Percentiles rank a stretch among this genome's conserved stretches.
phyloP scores from a whole-genome alignment of 768 basidiomycete species.

The Pholiota molesta region DNA sequence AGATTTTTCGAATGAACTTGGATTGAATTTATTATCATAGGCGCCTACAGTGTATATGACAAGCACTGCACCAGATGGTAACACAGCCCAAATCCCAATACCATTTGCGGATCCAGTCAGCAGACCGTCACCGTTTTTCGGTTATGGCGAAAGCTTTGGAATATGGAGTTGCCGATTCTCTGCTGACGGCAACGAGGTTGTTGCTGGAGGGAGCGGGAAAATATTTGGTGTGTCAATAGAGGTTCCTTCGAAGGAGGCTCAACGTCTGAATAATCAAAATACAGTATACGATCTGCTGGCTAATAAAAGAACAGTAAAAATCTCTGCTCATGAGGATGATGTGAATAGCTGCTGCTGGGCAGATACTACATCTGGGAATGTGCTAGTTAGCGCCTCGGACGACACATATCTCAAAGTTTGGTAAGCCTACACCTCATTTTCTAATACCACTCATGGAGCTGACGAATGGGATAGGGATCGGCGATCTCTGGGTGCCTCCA shows the following conservation, averaged over 20 bases:
- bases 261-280: background rate
- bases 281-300: slow-evolving; percentile 91
- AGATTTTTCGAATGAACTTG: background rate
- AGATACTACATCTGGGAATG: slow-evolving; percentile 88
- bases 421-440: slow-evolving; percentile 53
- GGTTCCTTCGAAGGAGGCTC: slow-evolving; percentile 6
- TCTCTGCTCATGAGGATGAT: slow-evolving; percentile 86
- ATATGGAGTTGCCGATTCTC: slow-evolving; percentile 97
- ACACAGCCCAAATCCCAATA: slow-evolving; percentile 63
- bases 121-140: slow-evolving; percentile 35
- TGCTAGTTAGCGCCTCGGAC: slow-evolving; percentile 94
- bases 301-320: slow-evolving; percentile 77
- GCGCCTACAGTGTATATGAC: slow-evolving; percentile 76
- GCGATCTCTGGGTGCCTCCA: slow-evolving; percentile 53
- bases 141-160: slow-evolving; percentile 56
- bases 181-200: slow-evolving; percentile 92
- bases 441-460: slow-evolving; percentile 42
- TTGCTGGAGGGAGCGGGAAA: slow-evolving; percentile 88
- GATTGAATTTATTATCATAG: slow-evolving; percentile 35
- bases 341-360: slow-evolving; percentile 98
- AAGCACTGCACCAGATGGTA: slow-evolving; percentile 61
- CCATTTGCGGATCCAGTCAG: slow-evolving; percentile 52
- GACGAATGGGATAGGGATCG: slow-evolving; percentile 46
- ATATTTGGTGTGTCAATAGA: slow-evolving; percentile 56
- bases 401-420: slow-evolving; percentile 96